Evolutionary conservation across 306 rosid genomes (phyloP).

Genomic region (Acacia melanoxylon): DNA sequence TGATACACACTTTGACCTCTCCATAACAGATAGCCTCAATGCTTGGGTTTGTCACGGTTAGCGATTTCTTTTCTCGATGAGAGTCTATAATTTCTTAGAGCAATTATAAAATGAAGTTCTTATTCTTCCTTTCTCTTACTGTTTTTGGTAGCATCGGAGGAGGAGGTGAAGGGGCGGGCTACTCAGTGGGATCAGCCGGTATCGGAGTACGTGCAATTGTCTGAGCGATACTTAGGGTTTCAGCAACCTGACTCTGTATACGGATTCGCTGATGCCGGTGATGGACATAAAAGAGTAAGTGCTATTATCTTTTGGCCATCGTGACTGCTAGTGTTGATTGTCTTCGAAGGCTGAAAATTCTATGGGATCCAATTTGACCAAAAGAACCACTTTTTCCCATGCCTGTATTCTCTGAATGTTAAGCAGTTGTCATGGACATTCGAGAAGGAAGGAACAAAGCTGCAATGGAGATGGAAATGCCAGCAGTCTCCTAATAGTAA

Average conservation of each 20-base stretch:
- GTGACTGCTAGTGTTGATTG: not conserved
- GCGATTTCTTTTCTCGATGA: conserved; percentile 3
- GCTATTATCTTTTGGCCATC: not conserved
- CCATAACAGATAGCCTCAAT: conserved; percentile 65
- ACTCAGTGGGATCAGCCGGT: conserved; percentile 89
- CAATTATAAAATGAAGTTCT: conserved; percentile 2
- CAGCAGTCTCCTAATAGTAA: conserved; percentile 56
- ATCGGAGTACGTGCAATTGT: conserved; percentile 55
- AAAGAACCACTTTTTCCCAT: not conserved
- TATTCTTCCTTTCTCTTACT: not conserved
- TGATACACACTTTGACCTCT: conserved; percentile 57
- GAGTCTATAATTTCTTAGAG: not conserved
- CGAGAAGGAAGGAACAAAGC: conserved; percentile 79
- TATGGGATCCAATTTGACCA: not conserved
- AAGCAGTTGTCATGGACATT: conserved; percentile 86
- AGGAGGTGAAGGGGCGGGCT: conserved; percentile 73
- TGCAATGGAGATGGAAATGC: conserved; percentile 92
- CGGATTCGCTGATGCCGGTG: conserved; percentile 70
- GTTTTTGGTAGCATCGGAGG: conserved; percentile 53
- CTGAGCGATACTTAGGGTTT: conserved; percentile 75
- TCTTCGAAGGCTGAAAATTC: conserved; percentile 1
- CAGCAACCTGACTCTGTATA: conserved; percentile 70
- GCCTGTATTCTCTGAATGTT: conserved; percentile 15
- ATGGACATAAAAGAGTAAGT: conserved; percentile 63
- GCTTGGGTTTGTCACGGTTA: conserved; percentile 77